phyloP scores from a whole-genome alignment of 148 eudicot species.

The Heliamphora exappendiculata region DNA sequence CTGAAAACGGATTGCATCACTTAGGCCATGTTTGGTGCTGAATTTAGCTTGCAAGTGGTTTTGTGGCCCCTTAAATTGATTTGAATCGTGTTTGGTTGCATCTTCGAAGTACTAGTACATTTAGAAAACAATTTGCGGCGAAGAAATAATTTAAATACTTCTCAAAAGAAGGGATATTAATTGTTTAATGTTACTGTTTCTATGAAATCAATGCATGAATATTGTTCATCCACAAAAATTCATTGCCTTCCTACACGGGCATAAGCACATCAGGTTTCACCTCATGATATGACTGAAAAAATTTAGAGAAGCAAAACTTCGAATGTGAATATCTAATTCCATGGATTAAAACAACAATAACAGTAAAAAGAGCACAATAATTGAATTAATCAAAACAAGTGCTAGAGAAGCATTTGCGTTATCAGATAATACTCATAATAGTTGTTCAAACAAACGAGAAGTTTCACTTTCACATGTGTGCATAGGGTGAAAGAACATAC shows the following conservation, averaged over 20 bases:
- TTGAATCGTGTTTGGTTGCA: not conserved
- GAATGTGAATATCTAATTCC: not conserved
- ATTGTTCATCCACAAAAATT: not conserved
- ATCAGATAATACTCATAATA: not conserved
- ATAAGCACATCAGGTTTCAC: not conserved
- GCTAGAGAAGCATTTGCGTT: not conserved
- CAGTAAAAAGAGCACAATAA: not conserved
- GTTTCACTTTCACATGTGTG: not conserved
- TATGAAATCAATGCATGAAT: not conserved
- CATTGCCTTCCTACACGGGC: not conserved
- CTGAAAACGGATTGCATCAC: not conserved
- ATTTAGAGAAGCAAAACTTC: not conserved
- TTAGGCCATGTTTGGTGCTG: not conserved
- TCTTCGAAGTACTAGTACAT: not conserved
- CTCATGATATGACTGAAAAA: not conserved
- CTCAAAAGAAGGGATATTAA: not conserved
- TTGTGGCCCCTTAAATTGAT: not conserved
- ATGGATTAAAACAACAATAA: not conserved
- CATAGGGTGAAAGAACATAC: constrained; percentile 26
- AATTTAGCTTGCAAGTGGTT: not conserved
- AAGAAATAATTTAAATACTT: not conserved
- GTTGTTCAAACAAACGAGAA: not conserved
- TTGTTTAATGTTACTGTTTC: not conserved
- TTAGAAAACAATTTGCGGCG: not conserved
- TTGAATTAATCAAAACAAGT: not conserved